Evolutionary conservation across 2,329 filamentous ascomycete genomes (phyloP), one percentile per base, ranked within the genome.

Genomic region (Hyphodiscus sp.): DNA sequence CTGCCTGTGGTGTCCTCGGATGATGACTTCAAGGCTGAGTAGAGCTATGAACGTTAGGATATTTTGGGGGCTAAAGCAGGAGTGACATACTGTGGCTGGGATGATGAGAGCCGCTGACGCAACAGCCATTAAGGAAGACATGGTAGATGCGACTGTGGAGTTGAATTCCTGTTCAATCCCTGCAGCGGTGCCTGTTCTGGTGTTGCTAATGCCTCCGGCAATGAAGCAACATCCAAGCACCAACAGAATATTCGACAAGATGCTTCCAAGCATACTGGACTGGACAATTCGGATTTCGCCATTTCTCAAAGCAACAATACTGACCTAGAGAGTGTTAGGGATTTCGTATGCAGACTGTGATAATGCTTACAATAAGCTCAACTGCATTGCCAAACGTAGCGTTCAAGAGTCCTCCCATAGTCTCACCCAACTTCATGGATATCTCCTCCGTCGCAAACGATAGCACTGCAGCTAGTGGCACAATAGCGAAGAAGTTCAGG

Each of bases 251-350:
- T 97, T 97, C 59, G 92, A 97, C 38, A 97, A 77, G 62, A 97
- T 95, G 65, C 89, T 95, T 47, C 92, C 92, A 30, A 97, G 83
- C 91, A 97, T 96, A 59, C 90, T 96, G 15, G 94, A 87, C 73
- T 97, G 94, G 19, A 97, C 92, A 59, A 97, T 91, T 63, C 92
- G 85, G 66, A 96, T 95, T 73, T 99, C 87, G 58, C 84, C 83
- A 63, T 94, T 83, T 61, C 78, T 82, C 45, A 99, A 79, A 20
- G 94, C 94, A 58, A 97, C 86, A 62, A 99, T 92, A 69, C 89
- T 95, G 68, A 96, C 89, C 88, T 92, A 67, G 4, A 33, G 18
- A 20, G 4, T 23, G 33, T 50, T 41, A 41, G 41, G 10, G 20
- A 30, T 6, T 8, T 13, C 20, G 30, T 13, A 9, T 9, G 38